phyloP scores from a whole-genome alignment of 129 eudicot species.

The Flaveria robusta region DNA sequence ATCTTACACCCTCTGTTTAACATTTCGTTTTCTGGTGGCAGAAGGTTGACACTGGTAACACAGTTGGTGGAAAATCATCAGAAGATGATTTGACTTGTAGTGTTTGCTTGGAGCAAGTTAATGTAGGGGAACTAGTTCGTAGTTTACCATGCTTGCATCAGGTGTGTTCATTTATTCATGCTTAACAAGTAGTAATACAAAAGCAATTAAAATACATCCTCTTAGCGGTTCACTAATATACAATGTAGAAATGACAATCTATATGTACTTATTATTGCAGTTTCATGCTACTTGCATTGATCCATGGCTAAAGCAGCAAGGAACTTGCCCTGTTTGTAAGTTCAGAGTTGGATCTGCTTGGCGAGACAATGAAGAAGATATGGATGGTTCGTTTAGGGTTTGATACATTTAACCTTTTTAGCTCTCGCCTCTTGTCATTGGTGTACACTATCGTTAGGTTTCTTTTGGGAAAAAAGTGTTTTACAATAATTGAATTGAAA shows the following conservation, averaged over 20 bases:
- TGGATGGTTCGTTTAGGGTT: slow-evolving; percentile 40
- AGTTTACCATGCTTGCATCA: slow-evolving; percentile 95
- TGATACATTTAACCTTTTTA: slow-evolving; percentile 8
- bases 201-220: not conserved
- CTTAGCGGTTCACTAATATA: not conserved
- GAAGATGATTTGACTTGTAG: slow-evolving; percentile 90
- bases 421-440: slow-evolving; percentile 1
- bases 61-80: slow-evolving; percentile 46
- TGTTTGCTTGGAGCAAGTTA: slow-evolving; percentile 95
- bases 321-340: slow-evolving; percentile 87
- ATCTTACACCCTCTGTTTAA: not conserved
- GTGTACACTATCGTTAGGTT: slow-evolving; percentile 3
- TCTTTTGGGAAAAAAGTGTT: slow-evolving; percentile 8
- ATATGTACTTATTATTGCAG: slow-evolving; percentile 40
- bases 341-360: slow-evolving; percentile 69
- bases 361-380: slow-evolving; percentile 51
- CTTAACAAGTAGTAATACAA: not conserved
- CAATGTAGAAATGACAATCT: not conserved
- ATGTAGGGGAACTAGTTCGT: slow-evolving; percentile 75
- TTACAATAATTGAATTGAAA: slow-evolving; percentile 3
- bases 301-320: slow-evolving; percentile 94
- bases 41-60: slow-evolving; percentile 53
- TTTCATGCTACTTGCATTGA: slow-evolving; percentile 86
- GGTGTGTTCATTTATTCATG: slow-evolving; percentile 40
- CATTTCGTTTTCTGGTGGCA: slow-evolving; percentile 36